Conservation (phyloP, 2,329 filamentous ascomycete genomes). For the Talaromyces piceae region DNA sequence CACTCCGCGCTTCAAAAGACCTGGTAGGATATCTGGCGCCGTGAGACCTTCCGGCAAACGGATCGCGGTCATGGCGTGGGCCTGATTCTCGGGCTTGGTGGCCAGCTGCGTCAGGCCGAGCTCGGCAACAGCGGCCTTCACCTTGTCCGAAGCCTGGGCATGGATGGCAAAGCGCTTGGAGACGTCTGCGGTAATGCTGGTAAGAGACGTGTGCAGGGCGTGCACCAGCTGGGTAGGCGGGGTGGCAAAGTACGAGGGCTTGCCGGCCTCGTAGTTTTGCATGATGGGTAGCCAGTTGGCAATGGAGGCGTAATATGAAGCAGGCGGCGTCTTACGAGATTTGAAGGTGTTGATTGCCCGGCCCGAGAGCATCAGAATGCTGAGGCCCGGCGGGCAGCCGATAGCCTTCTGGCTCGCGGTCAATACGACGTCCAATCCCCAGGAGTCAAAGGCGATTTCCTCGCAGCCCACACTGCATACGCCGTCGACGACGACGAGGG, state of each 20-base stretch:
- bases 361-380: slow-evolving; percentile 88
- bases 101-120: slow-evolving; percentile 85
- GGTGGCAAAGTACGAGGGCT: slow-evolving; percentile 95
- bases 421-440: slow-evolving; percentile 85
- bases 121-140: slow-evolving; percentile 75
- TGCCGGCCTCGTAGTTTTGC: slow-evolving; percentile 98
- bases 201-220: slow-evolving; percentile 82
- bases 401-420: slow-evolving; percentile 97
- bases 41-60: slow-evolving; percentile 81
- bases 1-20: slow-evolving; percentile 75
- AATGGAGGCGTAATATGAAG: slow-evolving; percentile 90
- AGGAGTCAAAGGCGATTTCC: slow-evolving; percentile 92
- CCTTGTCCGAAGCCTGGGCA: slow-evolving; percentile 67
- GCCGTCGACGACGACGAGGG: slow-evolving; percentile 85
- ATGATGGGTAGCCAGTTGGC: slow-evolving; percentile 98
- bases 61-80: slow-evolving; percentile 96
- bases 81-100: slow-evolving; percentile 77
- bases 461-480: slow-evolving; percentile 96
- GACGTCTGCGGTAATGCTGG: slow-evolving; percentile 73
- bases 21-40: slow-evolving; percentile 76
- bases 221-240: slow-evolving; percentile 90
- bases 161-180: slow-evolving; percentile 78
- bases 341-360: slow-evolving; percentile 76
- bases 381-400: slow-evolving; percentile 86
- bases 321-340: slow-evolving; percentile 69